Percentiles rank a stretch among this genome's conserved stretches.
These are phyloP conservation scores for Eucalyptus lansdowneana DNA, from an alignment of 345 rosid species.

Conservation along the genomic window DNA sequence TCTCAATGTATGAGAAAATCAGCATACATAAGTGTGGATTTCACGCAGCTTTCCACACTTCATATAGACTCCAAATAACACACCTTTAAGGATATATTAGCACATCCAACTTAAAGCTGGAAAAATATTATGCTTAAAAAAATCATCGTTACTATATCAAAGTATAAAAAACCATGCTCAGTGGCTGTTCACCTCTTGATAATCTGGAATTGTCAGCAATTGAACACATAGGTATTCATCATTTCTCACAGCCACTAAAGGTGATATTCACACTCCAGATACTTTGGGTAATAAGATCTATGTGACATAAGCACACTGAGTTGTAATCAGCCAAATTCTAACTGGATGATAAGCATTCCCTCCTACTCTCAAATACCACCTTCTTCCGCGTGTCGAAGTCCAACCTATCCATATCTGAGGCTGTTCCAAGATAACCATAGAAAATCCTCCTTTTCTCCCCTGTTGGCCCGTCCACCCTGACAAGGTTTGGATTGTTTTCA, in stretches of 20 bases:
- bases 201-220: neutral
- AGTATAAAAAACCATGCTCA: neutral
- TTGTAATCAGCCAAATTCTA: neutral
- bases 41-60: neutral
- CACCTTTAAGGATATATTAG: neutral
- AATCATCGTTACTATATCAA: neutral
- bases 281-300: neutral
- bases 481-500: conserved; percentile 61
- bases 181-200: neutral
- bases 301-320: neutral
- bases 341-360: conserved; percentile 34
- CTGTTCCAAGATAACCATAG: conserved; percentile 75
- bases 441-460: conserved; percentile 73
- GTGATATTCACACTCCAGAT: neutral
- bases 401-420: conserved; percentile 60
- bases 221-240: neutral
- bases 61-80: neutral
- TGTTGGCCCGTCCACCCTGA: conserved; percentile 49
- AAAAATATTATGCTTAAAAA: neutral
- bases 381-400: conserved; percentile 81
- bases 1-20: neutral
- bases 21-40: neutral
- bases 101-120: neutral
- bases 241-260: neutral
- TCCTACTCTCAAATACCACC: conserved; percentile 54